Evolutionary conservation across 345 rosid genomes (phyloP), one percentile per base, ranked within the genome.

Genomic region (Pelargonium nanum): DNA sequence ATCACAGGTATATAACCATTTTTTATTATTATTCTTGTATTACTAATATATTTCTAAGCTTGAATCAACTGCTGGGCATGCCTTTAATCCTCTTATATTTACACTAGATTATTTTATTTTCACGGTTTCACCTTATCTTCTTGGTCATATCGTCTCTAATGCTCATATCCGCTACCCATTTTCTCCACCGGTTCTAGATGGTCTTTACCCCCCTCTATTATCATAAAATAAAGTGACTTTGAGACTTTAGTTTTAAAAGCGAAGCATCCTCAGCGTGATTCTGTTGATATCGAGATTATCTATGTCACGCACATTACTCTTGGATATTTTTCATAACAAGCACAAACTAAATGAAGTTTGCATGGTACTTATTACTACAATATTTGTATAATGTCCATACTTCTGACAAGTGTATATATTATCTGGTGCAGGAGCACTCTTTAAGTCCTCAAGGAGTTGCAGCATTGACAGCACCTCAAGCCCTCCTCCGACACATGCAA

Each of bases 401-500:
- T 25, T 61, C 54, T 67, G 61, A 69, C 9, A 44, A 34, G 45
- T 15, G 12, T 5, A 48, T 52, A 34, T 5, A 48, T 52, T 55
- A 28, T 64, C 32, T 26, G 56, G 22, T 65, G 76, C 84, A 93
- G 94, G 96, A 93, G 58, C 70, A 45, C 68, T 69, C 80, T 25
- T 0, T 93, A 45, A 84, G 79, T 74, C 85, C 91, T 22, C 89
- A 77, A 74, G 97, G 91, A 24, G 75, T 82, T 12, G 87, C 80
- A 1, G 86, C 85, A 44, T 69, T 89, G 71, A 79, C 87, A 24
- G 65, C 84, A 28, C 86, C 97, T 54, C 92, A 89, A 64, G 82
- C 86, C 60, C 88, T 93, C 54, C 76, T 87, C 64, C 76, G 71
- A 66, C 94, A 89, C 80, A 84, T 89, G 99, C 97, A 87, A 71